Base-by-base conservation (phyloP, 257 asterid genomes). In the Fraxinus cuspidata region DNA sequence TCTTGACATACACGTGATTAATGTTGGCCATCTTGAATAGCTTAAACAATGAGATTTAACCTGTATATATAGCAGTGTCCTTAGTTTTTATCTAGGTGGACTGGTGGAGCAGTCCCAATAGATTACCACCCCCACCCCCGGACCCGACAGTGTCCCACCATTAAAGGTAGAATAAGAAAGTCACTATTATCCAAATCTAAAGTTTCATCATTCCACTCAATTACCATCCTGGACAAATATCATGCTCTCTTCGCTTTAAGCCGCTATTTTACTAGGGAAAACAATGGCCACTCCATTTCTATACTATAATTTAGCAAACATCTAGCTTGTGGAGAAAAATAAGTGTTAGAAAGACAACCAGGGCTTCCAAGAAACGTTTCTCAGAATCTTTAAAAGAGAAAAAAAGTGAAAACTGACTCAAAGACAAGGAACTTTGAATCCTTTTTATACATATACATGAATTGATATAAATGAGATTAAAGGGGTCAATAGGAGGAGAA, bases 341-440 rank as follows among this genome's bases (percentile, higher is more conserved):
- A 68, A 53, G 80, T 69, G 35, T 68, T 29, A 31, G n/a, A 15
- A 21, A 42, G 35, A 47, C 68, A 49, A 74, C 3, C 49, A 79
- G 94, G 92, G 97, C 98, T 94, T 94, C 84, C 87, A 70, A 64
- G 90, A 87, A 92, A 94, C 97, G 97, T 91, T 92, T 91, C 88
- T 70, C 5, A 83, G 98, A 92, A 94, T 94, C 97, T 89, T 77
- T 8, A 84, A 94, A 94, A 94, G 97, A 79, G 88, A 85, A 88
- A 85, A 87, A 32, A 88, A 87, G 90, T 74, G 87, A 83, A 77
- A 90, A 81, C 86, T 78, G 84, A 89, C 92, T 82, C 97, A 89
- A 91, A 89, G 97, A 92, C 94, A 94, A 94, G 88, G 78, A 85
- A 83, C 97, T 91, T 91, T 94, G 99, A 92, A 85, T 87, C 83